Conservation (phyloP, 2,329 filamentous ascomycete species). For the Pyricularia sp. region DNA sequence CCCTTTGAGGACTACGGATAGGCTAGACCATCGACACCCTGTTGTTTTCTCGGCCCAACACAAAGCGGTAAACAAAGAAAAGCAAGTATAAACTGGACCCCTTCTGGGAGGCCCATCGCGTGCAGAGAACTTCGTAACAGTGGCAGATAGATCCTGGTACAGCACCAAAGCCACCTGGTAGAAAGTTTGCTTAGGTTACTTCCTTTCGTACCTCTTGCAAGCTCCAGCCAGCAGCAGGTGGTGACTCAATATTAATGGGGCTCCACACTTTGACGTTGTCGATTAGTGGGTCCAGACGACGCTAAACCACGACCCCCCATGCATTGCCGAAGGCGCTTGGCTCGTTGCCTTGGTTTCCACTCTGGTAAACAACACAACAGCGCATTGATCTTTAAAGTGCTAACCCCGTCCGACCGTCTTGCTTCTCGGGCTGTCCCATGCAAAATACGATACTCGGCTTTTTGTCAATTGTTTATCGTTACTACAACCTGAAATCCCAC, state of each 20-base stretch:
- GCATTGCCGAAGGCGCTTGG: not conserved
- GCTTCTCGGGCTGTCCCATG: not conserved
- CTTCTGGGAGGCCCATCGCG: no score
- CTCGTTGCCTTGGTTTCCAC: constrained; percentile 2
- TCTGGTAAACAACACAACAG: not conserved
- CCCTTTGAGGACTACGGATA: not conserved
- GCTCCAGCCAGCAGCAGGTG: not conserved
- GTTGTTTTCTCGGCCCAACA: not conserved
- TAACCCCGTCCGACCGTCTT: not conserved
- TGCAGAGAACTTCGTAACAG: no score
- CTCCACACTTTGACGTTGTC: not conserved
- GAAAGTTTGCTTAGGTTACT: not conserved
- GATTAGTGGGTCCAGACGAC: not conserved
- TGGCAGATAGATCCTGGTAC: no score
- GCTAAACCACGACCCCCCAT: not conserved
- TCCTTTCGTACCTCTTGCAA: not conserved
- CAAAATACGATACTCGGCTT: not conserved
- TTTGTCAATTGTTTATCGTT: not conserved
- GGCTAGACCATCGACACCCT: no score
- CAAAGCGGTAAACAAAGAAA: not conserved
- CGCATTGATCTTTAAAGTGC: not conserved
- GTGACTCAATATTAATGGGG: not conserved
- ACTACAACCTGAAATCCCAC: not conserved
- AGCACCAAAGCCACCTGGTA: no score
- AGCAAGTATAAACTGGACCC: not conserved